phyloP scores from a whole-genome alignment of 768 basidiomycete species.

The Agrocybe pediades region DNA sequence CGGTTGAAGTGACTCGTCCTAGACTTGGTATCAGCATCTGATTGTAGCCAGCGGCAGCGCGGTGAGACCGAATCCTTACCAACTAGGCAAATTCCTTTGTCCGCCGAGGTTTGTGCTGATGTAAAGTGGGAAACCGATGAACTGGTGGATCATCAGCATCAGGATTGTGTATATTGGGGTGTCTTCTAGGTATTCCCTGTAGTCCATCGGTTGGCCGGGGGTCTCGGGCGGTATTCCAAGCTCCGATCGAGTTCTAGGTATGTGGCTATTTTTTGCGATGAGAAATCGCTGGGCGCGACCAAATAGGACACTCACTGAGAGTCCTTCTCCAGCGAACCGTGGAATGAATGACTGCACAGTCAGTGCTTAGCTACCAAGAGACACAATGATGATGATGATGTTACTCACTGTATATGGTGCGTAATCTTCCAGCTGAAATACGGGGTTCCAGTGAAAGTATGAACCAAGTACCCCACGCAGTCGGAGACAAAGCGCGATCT shows the following conservation, averaged over 20 bases:
- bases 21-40: not conserved
- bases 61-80: not conserved
- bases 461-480: slow-evolving; percentile 2
- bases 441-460: slow-evolving; percentile 6
- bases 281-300: not conserved
- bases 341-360: slow-evolving; percentile 2
- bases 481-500: not conserved
- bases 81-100: slow-evolving; percentile 2
- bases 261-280: not conserved
- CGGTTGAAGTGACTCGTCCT: slow-evolving; percentile 7
- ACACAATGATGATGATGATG: not conserved
- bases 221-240: slow-evolving; percentile 1
- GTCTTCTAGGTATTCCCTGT: slow-evolving; percentile 4
- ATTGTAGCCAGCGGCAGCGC: not conserved
- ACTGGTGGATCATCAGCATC: slow-evolving; percentile 4
- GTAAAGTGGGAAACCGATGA: slow-evolving; percentile 6
- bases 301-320: not conserved
- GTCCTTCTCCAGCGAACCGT: slow-evolving; percentile 5
- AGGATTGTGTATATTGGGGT: slow-evolving; percentile 3
- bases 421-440: slow-evolving; percentile 9
- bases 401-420: slow-evolving; percentile 3
- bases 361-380: not conserved
- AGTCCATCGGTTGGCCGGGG: not conserved
- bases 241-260: slow-evolving; percentile 2
- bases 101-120: slow-evolving; percentile 1